These are phyloP conservation scores for Platanthera zijinensis DNA, from an alignment of 106 monocot species.

Conservation along the genomic window DNA sequence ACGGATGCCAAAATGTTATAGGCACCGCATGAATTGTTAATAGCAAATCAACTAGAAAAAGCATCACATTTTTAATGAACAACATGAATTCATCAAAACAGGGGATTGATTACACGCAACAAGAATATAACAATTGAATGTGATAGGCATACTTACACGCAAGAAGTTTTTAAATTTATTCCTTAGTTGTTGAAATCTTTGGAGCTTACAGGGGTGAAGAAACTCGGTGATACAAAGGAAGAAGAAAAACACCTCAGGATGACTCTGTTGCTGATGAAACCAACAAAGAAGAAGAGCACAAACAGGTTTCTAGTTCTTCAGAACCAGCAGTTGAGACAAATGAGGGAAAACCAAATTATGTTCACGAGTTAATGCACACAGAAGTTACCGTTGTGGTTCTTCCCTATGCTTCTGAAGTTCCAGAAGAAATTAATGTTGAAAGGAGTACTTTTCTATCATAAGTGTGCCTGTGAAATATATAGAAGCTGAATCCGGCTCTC, in stretches of 20 bases:
- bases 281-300: background rate
- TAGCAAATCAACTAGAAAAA: no score
- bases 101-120: no score
- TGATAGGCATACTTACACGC: no score
- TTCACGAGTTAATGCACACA: background rate
- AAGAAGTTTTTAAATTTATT: background rate
- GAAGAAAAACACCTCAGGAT: background rate
- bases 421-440: slow-evolving; percentile 3
- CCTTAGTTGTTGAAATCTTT: background rate
- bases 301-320: slow-evolving; percentile 2
- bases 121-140: no score
- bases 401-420: background rate
- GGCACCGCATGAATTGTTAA: no score
- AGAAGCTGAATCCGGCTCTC: slow-evolving; percentile 2
- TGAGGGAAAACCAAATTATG: background rate
- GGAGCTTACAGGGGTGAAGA: background rate
- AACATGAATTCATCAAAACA: no score
- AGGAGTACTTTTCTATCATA: background rate
- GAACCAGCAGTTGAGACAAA: background rate
- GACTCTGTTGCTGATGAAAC: background rate
- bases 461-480: slow-evolving; percentile 1
- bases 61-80: no score
- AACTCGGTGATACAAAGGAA: background rate
- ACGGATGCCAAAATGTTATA: no score
- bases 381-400: background rate